Evolutionary conservation across 805 yeast species (phyloP).

Genomic region (Ogataea pignaliae): DNA sequence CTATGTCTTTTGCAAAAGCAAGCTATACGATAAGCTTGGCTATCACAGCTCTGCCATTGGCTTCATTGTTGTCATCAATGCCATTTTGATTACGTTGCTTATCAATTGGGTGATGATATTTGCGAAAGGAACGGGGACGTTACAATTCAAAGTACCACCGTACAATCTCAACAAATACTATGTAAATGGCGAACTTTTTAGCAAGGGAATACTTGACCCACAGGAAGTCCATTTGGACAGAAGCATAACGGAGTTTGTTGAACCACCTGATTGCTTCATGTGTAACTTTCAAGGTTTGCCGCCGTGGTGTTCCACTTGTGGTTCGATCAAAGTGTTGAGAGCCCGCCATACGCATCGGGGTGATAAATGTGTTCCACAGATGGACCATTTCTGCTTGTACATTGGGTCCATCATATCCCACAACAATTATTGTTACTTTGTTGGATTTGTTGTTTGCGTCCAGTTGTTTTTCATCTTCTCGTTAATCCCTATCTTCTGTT

Average conservation of each 20-base stretch:
- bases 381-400: constrained; percentile 85
- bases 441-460: constrained; percentile 43
- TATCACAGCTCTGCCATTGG: constrained; percentile 27
- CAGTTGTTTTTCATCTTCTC: constrained; percentile 34
- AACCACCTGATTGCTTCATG: constrained; percentile 54
- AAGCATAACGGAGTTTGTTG: constrained; percentile 18
- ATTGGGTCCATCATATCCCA: constrained; percentile 70
- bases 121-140: constrained; percentile 54
- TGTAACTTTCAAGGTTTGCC: constrained; percentile 77
- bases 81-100: constrained; percentile 24
- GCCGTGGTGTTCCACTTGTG: constrained; percentile 66
- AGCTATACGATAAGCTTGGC: constrained; percentile 42
- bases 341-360: constrained; percentile 62
- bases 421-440: constrained; percentile 55
- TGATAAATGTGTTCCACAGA: constrained; percentile 58
- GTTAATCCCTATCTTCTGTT: constrained; percentile 35
- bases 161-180: constrained; percentile 26
- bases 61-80: constrained; percentile 27
- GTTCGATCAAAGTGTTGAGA: constrained; percentile 60
- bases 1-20: constrained; percentile 24
- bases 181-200: constrained; percentile 13
- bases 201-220: constrained; percentile 1
- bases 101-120: constrained; percentile 43
- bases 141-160: constrained; percentile 35
- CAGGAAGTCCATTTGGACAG: constrained; percentile 4